Percentiles rank a stretch among this genome's conserved stretches.
phyloP scores from a whole-genome alignment of 768 basidiomycete species.

The Pleurotus tuber-regium region DNA sequence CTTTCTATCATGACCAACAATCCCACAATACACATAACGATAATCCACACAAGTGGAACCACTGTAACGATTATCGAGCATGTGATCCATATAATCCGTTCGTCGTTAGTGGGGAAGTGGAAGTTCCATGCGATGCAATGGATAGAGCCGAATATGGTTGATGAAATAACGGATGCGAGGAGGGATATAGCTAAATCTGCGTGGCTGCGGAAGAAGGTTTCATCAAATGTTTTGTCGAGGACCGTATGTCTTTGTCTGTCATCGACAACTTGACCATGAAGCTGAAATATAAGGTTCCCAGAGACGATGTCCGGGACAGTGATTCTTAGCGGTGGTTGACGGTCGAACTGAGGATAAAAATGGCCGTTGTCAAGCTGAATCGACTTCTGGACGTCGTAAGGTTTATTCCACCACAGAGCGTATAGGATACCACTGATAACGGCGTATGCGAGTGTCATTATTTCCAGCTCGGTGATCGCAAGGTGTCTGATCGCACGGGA shows the following conservation, averaged over 20 bases:
- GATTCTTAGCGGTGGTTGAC: too few species aligned
- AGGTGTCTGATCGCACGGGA: slow-evolving; percentile 21
- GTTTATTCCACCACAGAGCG: slow-evolving; percentile 38
- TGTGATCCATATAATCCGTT: slow-evolving; percentile 22
- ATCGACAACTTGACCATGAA: not conserved
- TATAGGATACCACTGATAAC: slow-evolving; percentile 28
- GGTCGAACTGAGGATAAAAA: not conserved
- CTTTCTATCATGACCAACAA: too few species aligned
- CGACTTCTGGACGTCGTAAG: slow-evolving; percentile 27
- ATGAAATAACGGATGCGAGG: slow-evolving; percentile 3
- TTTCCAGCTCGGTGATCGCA: slow-evolving; percentile 32
- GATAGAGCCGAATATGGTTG: slow-evolving; percentile 20
- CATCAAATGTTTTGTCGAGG: not conserved
- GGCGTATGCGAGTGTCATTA: slow-evolving; percentile 32
- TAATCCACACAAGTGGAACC: not conserved
- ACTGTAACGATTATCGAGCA: slow-evolving; percentile 16
- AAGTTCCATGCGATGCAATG: slow-evolving; percentile 28
- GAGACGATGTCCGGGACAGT: too few species aligned
- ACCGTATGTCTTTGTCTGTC: not conserved
- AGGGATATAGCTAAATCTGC: not conserved
- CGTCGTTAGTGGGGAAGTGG: slow-evolving; percentile 19
- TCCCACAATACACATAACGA: too few species aligned
- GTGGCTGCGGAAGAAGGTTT: not conserved
- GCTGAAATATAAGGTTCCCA: not conserved
- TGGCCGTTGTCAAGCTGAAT: slow-evolving; percentile 13